phyloP scores from a whole-genome alignment of 306 rosid species.

The Prunus kanzakura region DNA sequence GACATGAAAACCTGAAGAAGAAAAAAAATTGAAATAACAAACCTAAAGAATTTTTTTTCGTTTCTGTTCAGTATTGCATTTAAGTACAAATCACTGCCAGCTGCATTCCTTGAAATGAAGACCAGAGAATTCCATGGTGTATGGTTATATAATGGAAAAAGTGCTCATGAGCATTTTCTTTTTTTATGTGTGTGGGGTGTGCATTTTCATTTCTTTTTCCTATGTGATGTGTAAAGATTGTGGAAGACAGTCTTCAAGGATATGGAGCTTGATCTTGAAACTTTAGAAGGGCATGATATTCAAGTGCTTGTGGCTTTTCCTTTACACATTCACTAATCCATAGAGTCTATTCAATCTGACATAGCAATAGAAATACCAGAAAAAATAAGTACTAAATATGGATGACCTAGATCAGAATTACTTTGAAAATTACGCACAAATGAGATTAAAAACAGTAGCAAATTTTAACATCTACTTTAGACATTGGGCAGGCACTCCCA shows the following conservation, averaged over 20 bases:
- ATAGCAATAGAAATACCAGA: not conserved
- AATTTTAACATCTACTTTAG: slow-evolving; percentile 1
- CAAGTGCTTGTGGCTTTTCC: not conserved
- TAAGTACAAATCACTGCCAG: not conserved
- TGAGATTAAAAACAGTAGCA: not conserved
- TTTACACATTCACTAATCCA: not conserved
- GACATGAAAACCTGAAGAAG: not conserved
- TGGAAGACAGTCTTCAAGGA: not conserved
- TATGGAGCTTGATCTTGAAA: not conserved
- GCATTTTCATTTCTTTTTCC: not conserved
- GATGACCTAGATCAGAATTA: not conserved
- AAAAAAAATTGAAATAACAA: not conserved
- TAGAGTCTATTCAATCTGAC: not conserved
- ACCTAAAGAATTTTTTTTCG: not conserved
- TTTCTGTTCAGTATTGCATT: not conserved
- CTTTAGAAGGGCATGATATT: not conserved
- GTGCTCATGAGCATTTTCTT: not conserved
- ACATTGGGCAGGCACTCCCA: not conserved
- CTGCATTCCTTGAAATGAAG: not conserved
- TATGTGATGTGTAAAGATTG: not conserved
- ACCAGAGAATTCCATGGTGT: not conserved
- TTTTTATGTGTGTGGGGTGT: not conserved
- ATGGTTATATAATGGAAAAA: not conserved
- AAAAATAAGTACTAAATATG: not conserved
- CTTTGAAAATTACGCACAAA: not conserved